Percentiles rank a stretch among this genome's conserved stretches.
Conservation (phyloP, 768 basidiomycete species). For the Leccinum variicolor region DNA sequence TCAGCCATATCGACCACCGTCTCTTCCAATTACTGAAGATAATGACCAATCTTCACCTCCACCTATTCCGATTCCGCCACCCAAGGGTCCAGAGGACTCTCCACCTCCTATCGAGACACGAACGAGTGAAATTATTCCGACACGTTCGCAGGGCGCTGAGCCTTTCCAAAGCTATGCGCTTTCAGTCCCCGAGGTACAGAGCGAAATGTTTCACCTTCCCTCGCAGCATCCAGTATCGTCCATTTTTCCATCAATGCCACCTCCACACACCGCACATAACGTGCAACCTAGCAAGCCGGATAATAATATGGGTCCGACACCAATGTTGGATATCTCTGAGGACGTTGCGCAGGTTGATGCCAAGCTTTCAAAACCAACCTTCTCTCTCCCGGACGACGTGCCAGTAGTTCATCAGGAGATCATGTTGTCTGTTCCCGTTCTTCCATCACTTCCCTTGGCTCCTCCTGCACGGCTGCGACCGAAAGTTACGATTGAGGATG, state of each 20-base stretch:
- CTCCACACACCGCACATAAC: conserved; percentile 1
- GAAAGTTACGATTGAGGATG: conserved; percentile 30
- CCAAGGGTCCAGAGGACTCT: conserved; percentile 22
- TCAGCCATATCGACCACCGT: conserved; percentile 21
- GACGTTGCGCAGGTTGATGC: conserved; percentile 4
- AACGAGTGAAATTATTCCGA: conserved; percentile 24
- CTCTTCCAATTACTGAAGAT: conserved; percentile 14
- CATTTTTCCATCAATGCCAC: background rate
- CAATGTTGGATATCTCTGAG: background rate
- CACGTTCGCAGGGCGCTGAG: conserved; percentile 13
- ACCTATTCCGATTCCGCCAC: conserved; percentile 29
- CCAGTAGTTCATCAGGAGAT: conserved; percentile 12
- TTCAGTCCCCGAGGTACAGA: conserved; percentile 15
- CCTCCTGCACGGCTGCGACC: conserved; percentile 15
- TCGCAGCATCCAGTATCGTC: background rate
- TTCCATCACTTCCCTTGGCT: conserved; percentile 9
- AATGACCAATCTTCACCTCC: conserved; percentile 26
- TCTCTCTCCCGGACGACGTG: conserved; percentile 6
- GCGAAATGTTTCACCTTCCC: conserved; percentile 25
- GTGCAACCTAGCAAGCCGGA: conserved; percentile 10
- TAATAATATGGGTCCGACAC: background rate
- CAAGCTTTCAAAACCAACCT: conserved; percentile 1
- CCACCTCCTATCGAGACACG: conserved; percentile 22
- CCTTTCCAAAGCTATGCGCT: background rate
- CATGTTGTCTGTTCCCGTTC: conserved; percentile 1